Conservation (phyloP, 1,284 basidiomycete species). For the Leccinum pachyderme region DNA sequence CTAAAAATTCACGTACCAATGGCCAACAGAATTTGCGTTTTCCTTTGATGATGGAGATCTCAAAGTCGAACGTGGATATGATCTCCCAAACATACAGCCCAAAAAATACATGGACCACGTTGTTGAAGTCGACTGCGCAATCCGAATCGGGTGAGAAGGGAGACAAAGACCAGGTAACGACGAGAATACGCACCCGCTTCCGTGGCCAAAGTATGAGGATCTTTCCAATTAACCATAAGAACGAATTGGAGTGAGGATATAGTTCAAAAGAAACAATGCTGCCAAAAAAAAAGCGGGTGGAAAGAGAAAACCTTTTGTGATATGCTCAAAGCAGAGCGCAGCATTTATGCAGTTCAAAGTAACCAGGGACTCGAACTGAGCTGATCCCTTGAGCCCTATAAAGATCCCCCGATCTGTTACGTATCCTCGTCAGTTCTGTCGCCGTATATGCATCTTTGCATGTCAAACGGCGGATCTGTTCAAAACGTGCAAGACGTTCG, state of each 20-base stretch:
- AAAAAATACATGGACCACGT: slow-evolving; percentile 57
- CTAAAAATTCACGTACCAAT: slow-evolving; percentile 41
- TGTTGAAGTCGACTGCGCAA: slow-evolving; percentile 50
- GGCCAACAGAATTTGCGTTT: slow-evolving; percentile 62
- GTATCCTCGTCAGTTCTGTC: slow-evolving; percentile 12
- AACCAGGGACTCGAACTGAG: slow-evolving; percentile 22
- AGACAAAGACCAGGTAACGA: background rate
- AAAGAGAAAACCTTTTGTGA: slow-evolving; percentile 6
- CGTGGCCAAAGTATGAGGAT: slow-evolving; percentile 43
- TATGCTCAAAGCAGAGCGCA: slow-evolving; percentile 3
- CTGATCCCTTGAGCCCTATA: slow-evolving; percentile 7
- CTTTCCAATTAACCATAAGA: slow-evolving; percentile 58
- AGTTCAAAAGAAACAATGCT: slow-evolving; percentile 3
- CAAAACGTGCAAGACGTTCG: background rate
- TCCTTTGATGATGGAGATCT: slow-evolving; percentile 58
- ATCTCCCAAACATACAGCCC: slow-evolving; percentile 71
- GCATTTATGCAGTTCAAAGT: slow-evolving; percentile 25
- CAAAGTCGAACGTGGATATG: slow-evolving; percentile 58
- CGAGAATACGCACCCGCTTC: slow-evolving; percentile 44
- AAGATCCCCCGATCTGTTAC: slow-evolving; percentile 19
- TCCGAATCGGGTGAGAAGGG: background rate
- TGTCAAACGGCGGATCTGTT: background rate
- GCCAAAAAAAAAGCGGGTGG: background rate
- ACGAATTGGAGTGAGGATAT: slow-evolving; percentile 17
- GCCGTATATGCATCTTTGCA: background rate